Percentiles rank a stretch among this genome's conserved stretches.
Evolutionary conservation across 495 filamentous ascomycete species (phyloP).

Genomic region (Xylaria castorea): DNA sequence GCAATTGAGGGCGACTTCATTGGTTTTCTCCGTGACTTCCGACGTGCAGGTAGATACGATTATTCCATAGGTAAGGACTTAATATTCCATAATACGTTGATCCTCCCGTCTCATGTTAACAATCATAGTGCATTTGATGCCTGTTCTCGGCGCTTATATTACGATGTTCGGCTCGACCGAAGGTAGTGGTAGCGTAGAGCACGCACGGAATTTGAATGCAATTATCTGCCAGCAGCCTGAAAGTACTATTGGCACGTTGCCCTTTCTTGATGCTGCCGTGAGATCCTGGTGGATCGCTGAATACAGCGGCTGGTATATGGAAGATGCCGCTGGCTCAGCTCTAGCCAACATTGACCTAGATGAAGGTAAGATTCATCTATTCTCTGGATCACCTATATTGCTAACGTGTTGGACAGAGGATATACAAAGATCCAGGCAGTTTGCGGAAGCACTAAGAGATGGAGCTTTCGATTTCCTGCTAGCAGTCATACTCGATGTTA

Average conservation of each 20-base stretch:
- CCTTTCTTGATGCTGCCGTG: conserved; percentile 76
- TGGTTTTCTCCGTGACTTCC: conserved; percentile 67
- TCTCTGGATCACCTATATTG: conserved; percentile 25
- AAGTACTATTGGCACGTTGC: conserved; percentile 68
- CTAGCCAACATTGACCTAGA: conserved; percentile 60
- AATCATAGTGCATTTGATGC: conserved; percentile 77
- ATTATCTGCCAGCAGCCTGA: conserved; percentile 68
- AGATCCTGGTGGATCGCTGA: conserved; percentile 86
- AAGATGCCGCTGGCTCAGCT: conserved; percentile 63
- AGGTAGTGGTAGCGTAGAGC: conserved; percentile 59
- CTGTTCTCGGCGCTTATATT: conserved; percentile 74
- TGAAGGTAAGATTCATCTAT: conserved; percentile 39
- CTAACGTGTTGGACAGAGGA: conserved; percentile 57
- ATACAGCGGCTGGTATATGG: conserved; percentile 87
- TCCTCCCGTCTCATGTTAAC: conserved; percentile 10
- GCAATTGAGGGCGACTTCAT: conserved; percentile 75
- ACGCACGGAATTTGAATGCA: conserved; percentile 73
- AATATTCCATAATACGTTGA: neutral
- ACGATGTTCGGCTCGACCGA: conserved; percentile 77
- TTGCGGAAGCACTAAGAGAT: conserved; percentile 80
- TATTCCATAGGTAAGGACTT: conserved; percentile 34
- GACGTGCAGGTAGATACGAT: conserved; percentile 53
- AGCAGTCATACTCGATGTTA: conserved; percentile 79
- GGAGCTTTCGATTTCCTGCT: conserved; percentile 92
- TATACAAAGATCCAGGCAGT: conserved; percentile 70